phyloP scores from a whole-genome alignment of 306 rosid species.

The Vigna radiata region DNA sequence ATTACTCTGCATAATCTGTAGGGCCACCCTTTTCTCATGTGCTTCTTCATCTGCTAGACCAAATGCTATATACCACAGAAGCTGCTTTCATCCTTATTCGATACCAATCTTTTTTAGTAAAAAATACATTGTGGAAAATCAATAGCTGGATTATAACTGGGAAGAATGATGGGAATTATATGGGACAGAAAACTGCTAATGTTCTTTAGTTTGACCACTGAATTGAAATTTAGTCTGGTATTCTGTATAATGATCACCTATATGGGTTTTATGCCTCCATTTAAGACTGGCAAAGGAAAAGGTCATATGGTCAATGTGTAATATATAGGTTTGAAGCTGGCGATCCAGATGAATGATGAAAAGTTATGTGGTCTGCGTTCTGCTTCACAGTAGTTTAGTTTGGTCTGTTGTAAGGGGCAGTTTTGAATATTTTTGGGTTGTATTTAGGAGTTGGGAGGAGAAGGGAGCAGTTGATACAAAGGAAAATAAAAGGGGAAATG shows the following conservation, averaged over 20 bases:
- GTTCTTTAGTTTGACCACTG: background rate
- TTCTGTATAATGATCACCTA: conserved; percentile 14
- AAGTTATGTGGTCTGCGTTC: background rate
- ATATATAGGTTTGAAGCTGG: background rate
- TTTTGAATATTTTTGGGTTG: conserved; percentile 1
- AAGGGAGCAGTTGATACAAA: background rate
- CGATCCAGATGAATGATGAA: background rate
- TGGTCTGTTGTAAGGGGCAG: background rate
- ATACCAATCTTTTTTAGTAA: background rate
- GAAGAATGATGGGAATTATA: background rate
- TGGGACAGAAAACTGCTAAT: background rate
- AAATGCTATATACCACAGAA: background rate
- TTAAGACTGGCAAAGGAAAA: background rate
- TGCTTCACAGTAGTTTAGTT: background rate
- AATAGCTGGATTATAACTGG: background rate
- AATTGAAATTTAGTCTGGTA: conserved; percentile 21
- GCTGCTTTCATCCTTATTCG: conserved; percentile 9
- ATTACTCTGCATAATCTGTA: conserved; percentile 8
- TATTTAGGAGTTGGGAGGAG: background rate
- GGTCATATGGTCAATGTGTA: background rate
- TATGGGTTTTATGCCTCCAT: background rate
- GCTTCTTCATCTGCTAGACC: conserved; percentile 24
- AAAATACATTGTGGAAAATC: background rate
- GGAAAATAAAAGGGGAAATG: background rate
- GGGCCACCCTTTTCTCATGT: background rate